Conservation (phyloP, 2,329 filamentous ascomycete genomes). For the Massarina eburnea region DNA sequence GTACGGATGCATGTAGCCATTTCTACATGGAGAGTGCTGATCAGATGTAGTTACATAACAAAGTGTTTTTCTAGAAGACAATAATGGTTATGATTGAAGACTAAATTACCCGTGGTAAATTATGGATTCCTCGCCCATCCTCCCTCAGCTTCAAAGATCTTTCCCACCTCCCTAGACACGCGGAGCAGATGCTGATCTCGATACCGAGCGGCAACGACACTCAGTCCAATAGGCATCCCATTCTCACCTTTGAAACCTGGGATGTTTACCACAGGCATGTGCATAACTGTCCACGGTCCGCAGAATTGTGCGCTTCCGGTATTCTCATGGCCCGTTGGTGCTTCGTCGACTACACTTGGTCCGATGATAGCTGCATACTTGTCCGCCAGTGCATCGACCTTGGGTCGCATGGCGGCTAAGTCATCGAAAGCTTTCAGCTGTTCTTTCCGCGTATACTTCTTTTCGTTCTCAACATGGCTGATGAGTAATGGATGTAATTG, state of each 20-base stretch:
- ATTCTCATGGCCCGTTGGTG: slow-evolving; percentile 54
- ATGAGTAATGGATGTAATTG: slow-evolving; percentile 51
- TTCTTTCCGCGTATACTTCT: slow-evolving; percentile 47
- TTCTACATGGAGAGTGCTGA: no score
- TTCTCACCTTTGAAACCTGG: slow-evolving; percentile 62
- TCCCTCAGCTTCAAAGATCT: slow-evolving; percentile 32
- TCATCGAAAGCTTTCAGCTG: slow-evolving; percentile 59
- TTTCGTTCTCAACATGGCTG: slow-evolving; percentile 55
- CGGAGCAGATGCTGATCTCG: slow-evolving; percentile 31
- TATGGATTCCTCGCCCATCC: slow-evolving; percentile 24
- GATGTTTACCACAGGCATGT: slow-evolving; percentile 65
- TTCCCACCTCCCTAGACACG: slow-evolving; percentile 30
- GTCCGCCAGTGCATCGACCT: slow-evolving; percentile 55
- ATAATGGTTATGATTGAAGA: no score
- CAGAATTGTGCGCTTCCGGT: slow-evolving; percentile 61
- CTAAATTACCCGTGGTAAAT: no score
- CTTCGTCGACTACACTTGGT: slow-evolving; percentile 62
- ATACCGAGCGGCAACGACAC: slow-evolving; percentile 49
- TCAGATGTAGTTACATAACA: no score
- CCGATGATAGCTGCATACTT: slow-evolving; percentile 59
- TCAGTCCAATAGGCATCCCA: slow-evolving; percentile 62
- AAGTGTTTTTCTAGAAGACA: no score
- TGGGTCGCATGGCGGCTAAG: slow-evolving; percentile 56
- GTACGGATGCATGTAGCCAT: no score
- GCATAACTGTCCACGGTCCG: slow-evolving; percentile 59